phyloP scores from a whole-genome alignment of 768 basidiomycete genomes.

The Russula compacta region DNA sequence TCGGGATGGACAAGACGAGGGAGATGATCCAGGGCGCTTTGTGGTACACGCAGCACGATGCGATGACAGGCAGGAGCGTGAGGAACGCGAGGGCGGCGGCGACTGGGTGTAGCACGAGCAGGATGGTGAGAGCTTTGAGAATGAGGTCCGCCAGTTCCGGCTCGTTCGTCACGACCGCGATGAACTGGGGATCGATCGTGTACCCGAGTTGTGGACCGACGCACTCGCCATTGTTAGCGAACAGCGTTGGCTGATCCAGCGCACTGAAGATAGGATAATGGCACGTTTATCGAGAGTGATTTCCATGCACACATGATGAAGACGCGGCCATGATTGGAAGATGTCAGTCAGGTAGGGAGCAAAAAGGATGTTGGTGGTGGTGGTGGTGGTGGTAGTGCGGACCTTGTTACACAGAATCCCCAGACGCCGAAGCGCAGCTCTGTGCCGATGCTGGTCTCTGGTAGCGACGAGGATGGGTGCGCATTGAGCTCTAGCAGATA shows the following conservation, averaged over 20 bases:
- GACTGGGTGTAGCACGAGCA: conserved; percentile 66
- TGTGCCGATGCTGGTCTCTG: conserved; percentile 43
- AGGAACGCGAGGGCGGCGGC: conserved; percentile 50
- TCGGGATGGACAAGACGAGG: conserved; percentile 48
- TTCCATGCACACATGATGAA: neutral
- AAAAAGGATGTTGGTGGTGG: neutral
- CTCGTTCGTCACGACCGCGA: conserved; percentile 37
- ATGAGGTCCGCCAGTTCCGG: conserved; percentile 37
- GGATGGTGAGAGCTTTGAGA: conserved; percentile 33
- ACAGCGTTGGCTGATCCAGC: conserved; percentile 30
- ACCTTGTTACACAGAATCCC: conserved; percentile 69
- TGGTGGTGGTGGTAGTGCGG: neutral
- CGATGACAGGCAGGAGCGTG: conserved; percentile 32
- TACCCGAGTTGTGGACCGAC: conserved; percentile 64
- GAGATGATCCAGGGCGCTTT: conserved; percentile 42
- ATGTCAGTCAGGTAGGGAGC: neutral
- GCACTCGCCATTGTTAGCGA: conserved; percentile 41
- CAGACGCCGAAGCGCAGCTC: conserved; percentile 70
- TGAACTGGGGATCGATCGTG: conserved; percentile 38
- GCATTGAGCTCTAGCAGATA: conserved; percentile 46
- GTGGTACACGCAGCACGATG: conserved; percentile 34
- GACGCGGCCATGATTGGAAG: neutral
- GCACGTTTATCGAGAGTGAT: no score
- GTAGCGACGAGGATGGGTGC: conserved; percentile 25
- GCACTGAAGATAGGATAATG: conserved; percentile 15